Evolutionary conservation across 1,284 basidiomycete species (phyloP), one percentile per base, ranked within the genome.

Genomic region (Testicularia cyperi): DNA sequence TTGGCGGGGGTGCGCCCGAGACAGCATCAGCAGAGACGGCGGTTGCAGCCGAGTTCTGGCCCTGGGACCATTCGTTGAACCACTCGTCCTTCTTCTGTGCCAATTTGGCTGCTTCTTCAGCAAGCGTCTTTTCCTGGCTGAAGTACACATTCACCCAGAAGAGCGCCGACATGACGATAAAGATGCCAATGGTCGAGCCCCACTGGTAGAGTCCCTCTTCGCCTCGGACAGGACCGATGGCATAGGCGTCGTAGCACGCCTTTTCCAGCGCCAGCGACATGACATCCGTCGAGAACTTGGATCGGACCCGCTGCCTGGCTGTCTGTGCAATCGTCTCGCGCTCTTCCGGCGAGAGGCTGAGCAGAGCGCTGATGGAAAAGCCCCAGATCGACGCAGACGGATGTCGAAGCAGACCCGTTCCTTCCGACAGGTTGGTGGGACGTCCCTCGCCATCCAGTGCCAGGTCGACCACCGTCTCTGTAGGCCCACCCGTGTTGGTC

Each of bases 401-500:
- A 14, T 58, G 58, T 1, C 68, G 58, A 1, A 70, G 44, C 4
- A 70, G 37, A 12, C 68, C 68, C 3, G 66, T 70, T 8, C 66
- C 68, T 1, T 32, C 24, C 3, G 23, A 23, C 24, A 44, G 34
- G 31, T 54, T 55, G 18, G 58, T 63, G 5, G 46, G 55, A 13
- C 44, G 16, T 18, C 65, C 70, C 6, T 38, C 31, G 5, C 53
- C 39, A 16, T 55, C 51, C 12, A 70, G 32, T 2, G 68, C 63
- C 1, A 80, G 77, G 68, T 88, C 83, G 9, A 92, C 77, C 16
- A 96, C 79, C 33, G 88, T 94, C 78, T 98, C 94, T 1, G 85
- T 87, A 1, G 95, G 94, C 0, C 94, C 94, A 24, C 95, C 94
- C 38, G 83, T 87, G 75, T 92, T 81, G 65, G 87, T 89, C 0